Base-by-base conservation (phyloP, 108 stramenopile genomes). In the Pinguiococcus pyrenoidosus region DNA sequence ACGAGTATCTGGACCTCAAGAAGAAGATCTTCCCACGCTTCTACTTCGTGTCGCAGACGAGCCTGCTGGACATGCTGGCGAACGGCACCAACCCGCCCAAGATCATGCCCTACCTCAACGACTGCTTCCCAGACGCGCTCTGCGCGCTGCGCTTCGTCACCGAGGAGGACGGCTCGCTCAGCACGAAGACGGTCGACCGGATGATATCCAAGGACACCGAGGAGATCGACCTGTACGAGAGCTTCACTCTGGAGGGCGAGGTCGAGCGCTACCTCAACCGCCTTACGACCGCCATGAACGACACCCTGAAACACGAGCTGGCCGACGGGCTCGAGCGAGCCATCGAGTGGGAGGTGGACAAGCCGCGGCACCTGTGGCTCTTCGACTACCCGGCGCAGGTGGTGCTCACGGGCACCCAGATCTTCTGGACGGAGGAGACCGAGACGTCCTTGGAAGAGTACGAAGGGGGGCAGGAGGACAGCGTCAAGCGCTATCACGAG, bases 401-500 rank as follows among this genome's bases (percentile, higher is more conserved):
- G 26, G 83, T 83, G 9, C 75, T 88, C 13, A 80, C 82, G 6
- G 84, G 78, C 18, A 79, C 82, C 32, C 83, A 85, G 58, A 82
- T 88, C 38, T 88, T 78, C 71, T 88, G 86, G 86, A 88, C 86
- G 0, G 86, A 88, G 40, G 86, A 88, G 70, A 84, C 86, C 12
- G 80, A 85, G 45, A 44, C 62, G 10, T 79, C 84, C 10, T 44
- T 88, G 10, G 86, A 88, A 17, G 86, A 88, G 32, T 80, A 78
- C 39, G 84, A 85, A 49, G 76, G 77, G 3, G 86, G 86, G 14
- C 77, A 83, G 59, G 86, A 85, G 56, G 83, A 85, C 51, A 79
- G 84, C 9, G 81, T 85, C 30, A 88, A 88, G 72, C 66, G 77
- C 9, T 80, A 84, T 55, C 59, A 81, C 16, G 73, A 75, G 38